phyloP scores from a whole-genome alignment of 495 filamentous ascomycete genomes.

The Aspergillus funiculosus region DNA sequence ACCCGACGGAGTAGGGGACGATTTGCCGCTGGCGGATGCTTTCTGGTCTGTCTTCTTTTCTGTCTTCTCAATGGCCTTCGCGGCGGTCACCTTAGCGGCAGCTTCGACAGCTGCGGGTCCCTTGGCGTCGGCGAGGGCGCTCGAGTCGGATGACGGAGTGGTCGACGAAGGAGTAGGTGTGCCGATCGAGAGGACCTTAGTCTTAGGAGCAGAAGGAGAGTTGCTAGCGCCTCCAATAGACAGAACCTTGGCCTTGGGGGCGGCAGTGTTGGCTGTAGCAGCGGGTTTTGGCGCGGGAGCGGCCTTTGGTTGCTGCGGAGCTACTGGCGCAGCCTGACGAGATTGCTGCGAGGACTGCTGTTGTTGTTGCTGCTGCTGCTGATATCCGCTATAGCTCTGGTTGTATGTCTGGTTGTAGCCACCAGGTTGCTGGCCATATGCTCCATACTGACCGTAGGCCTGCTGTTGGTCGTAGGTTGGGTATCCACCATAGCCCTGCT shows the following conservation, averaged over 20 bases:
- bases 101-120: slow-evolving; percentile 44
- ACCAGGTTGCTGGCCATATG: slow-evolving; percentile 40
- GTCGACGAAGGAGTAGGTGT: slow-evolving; percentile 35
- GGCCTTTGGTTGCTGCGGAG: slow-evolving; percentile 29
- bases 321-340: slow-evolving; percentile 50
- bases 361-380: slow-evolving; percentile 42
- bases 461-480: slow-evolving; percentile 44
- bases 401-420: slow-evolving; percentile 33
- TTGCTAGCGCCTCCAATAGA: slow-evolving; percentile 51
- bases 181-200: slow-evolving; percentile 64
- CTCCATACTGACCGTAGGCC: slow-evolving; percentile 35
- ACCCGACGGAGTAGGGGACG: slow-evolving; percentile 73
- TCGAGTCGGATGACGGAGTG: slow-evolving; percentile 36
- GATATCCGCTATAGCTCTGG: slow-evolving; percentile 34
- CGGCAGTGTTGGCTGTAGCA: slow-evolving; percentile 39
- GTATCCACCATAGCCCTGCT: slow-evolving; percentile 37
- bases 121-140: slow-evolving; percentile 51
- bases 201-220: slow-evolving; percentile 49
- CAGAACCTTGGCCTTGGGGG: slow-evolving; percentile 65
- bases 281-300: slow-evolving; percentile 33
- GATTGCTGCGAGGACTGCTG: slow-evolving; percentile 51
- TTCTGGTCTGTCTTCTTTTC: slow-evolving; percentile 50
- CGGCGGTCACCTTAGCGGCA: slow-evolving; percentile 66
- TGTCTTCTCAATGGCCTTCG: slow-evolving; percentile 76
- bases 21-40: slow-evolving; percentile 55